phyloP scores from a whole-genome alignment of 139 green algal genomes.

The Closterium sp. region DNA sequence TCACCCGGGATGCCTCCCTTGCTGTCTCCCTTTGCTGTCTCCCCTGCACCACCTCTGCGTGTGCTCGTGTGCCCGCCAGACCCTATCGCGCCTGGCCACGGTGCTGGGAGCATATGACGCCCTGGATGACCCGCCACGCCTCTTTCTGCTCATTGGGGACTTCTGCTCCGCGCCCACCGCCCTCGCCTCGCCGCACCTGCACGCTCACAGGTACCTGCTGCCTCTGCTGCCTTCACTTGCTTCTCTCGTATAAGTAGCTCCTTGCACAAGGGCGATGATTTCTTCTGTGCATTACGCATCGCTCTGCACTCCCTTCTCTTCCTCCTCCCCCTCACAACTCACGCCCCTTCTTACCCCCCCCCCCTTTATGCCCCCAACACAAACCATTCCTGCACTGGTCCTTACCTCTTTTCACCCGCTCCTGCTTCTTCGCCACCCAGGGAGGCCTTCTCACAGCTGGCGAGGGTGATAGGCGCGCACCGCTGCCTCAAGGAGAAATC shows the following conservation, averaged over 20 bases:
- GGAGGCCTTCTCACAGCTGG: slow-evolving; percentile 72
- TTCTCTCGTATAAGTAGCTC: neutral
- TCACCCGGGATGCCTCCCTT: slow-evolving; percentile 52
- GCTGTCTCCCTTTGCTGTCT: slow-evolving; percentile 31
- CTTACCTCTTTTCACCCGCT: neutral
- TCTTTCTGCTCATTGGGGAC: slow-evolving; percentile 86
- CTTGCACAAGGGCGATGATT: neutral
- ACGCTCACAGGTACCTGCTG: neutral
- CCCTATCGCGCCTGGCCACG: slow-evolving; percentile 35
- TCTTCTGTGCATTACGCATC: no score
- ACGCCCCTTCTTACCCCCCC: slow-evolving; percentile 12
- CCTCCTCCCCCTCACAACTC: neutral
- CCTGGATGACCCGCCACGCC: slow-evolving; percentile 60
- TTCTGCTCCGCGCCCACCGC: slow-evolving; percentile 67
- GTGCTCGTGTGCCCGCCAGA: slow-evolving; percentile 2
- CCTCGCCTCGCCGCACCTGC: slow-evolving; percentile 16
- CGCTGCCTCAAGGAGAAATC: slow-evolving; percentile 57
- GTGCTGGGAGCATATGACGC: slow-evolving; percentile 67
- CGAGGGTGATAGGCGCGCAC: slow-evolving; percentile 65
- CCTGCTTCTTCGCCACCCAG: slow-evolving; percentile 3
- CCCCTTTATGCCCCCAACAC: no score
- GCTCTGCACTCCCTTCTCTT: neutral
- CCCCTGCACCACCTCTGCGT: neutral
- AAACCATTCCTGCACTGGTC: no score
- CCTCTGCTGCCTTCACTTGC: neutral